phyloP scores from a whole-genome alignment of 192 early-diverging fungal species.

The Coemansia asiatica region DNA sequence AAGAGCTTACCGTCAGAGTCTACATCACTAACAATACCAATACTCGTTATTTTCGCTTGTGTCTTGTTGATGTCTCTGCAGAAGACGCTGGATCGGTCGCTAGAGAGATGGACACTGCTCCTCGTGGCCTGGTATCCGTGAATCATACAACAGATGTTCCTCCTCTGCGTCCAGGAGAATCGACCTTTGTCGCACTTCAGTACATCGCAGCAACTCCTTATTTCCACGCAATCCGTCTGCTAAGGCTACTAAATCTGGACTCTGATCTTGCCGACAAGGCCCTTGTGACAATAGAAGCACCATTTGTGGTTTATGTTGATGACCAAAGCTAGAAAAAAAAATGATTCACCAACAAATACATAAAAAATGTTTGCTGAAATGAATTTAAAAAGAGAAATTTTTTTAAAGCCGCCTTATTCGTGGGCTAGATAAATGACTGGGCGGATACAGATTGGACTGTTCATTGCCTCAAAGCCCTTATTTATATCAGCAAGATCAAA shows the following conservation, averaged over 20 bases:
- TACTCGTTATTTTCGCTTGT: slow-evolving; percentile 22
- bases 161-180: slow-evolving; percentile 39
- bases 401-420: slow-evolving; percentile 7
- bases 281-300: slow-evolving; percentile 31
- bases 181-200: slow-evolving; percentile 24
- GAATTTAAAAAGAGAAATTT: not conserved
- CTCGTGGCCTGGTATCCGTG: slow-evolving; percentile 3
- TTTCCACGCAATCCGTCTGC: slow-evolving; percentile 31
- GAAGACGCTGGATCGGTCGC: not conserved
- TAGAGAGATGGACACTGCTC: not conserved
- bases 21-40: slow-evolving; percentile 40
- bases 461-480: slow-evolving; percentile 92
- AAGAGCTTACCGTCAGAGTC: slow-evolving; percentile 29
- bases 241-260: slow-evolving; percentile 34
- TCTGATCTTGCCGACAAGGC: slow-evolving; percentile 24
- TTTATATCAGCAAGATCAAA: slow-evolving; percentile 83
- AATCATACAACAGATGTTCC: slow-evolving; percentile 26
- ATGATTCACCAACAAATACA: too few species aligned
- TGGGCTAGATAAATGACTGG: slow-evolving; percentile 44
- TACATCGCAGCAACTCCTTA: slow-evolving; percentile 46
- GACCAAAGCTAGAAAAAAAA: not conserved
- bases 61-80: slow-evolving; percentile 19
- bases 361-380: too few species aligned
- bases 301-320: slow-evolving; percentile 47
- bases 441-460: slow-evolving; percentile 64